Conservation (phyloP, 2,329 filamentous ascomycete species). For the Aspergillus hiratsukae region DNA sequence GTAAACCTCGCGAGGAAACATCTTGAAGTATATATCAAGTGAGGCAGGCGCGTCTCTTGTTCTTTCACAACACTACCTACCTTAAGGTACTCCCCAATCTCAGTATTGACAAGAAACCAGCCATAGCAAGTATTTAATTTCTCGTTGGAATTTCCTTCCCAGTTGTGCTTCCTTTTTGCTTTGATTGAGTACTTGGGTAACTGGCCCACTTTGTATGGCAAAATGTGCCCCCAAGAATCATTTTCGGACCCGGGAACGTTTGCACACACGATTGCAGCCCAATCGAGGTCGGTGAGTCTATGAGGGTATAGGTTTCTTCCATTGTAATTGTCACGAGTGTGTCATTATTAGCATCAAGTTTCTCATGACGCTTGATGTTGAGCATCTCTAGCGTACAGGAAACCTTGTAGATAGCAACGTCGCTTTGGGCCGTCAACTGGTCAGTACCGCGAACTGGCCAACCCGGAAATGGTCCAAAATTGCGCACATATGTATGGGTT, state of each 20-base stretch:
- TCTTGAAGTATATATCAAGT: background rate
- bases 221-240: slow-evolving; percentile 10
- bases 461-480: background rate
- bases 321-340: background rate
- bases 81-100: background rate
- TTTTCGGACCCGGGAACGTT: slow-evolving; percentile 12
- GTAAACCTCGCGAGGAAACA: background rate
- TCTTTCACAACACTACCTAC: background rate
- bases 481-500: background rate
- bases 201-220: slow-evolving; percentile 20
- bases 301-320: background rate
- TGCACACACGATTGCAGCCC: slow-evolving; percentile 1
- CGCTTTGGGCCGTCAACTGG: background rate
- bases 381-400: background rate
- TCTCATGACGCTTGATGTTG: background rate
- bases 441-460: background rate
- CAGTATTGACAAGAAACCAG: background rate
- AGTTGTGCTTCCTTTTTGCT: background rate
- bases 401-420: too few species aligned
- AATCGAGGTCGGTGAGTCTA: slow-evolving; percentile 4
- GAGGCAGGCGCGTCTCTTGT: background rate
- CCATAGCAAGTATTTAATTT: background rate
- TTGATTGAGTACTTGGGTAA: background rate
- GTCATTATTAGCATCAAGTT: background rate
- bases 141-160: background rate